These are phyloP conservation scores for Botrytis byssoidea DNA, from an alignment of 2,329 filamentous ascomycete species.

Conservation along the genomic window DNA sequence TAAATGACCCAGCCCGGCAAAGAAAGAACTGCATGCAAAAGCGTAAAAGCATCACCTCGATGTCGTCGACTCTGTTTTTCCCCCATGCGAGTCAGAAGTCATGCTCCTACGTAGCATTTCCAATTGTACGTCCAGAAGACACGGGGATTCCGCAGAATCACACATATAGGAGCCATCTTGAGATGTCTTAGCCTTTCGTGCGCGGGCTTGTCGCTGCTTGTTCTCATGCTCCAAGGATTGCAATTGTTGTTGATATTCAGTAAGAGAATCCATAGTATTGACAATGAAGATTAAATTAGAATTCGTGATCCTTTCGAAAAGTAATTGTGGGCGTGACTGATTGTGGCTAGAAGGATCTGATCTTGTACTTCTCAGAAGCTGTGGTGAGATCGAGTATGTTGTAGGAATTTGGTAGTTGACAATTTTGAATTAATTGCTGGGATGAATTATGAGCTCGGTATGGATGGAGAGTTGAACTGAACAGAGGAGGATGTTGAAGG, in stretches of 20 bases:
- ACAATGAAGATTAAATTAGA: not conserved
- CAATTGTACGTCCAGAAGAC: constrained; percentile 5
- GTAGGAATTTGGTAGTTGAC: not conserved
- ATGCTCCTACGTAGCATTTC: constrained; percentile 11
- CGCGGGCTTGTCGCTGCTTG: constrained; percentile 9
- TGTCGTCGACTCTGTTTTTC: not conserved
- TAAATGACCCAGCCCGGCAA: not conserved
- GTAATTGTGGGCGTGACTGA: not conserved
- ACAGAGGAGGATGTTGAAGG: not conserved
- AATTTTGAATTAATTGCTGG: not conserved
- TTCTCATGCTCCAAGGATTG: constrained; percentile 11
- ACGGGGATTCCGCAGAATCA: constrained; percentile 1
- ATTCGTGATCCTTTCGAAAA: not conserved
- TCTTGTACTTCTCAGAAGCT: not conserved
- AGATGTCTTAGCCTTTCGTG: not conserved
- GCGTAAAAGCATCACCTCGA: not conserved
- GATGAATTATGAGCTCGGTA: not conserved
- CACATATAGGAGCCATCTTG: not conserved
- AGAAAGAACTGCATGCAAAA: not conserved
- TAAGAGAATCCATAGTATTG: not conserved
- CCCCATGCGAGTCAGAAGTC: not conserved
- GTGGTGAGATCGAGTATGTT: not conserved
- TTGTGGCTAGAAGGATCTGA: not conserved
- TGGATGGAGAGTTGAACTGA: not conserved
- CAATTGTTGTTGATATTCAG: constrained; percentile 8